These are phyloP conservation scores for Saturnispora hagleri DNA, from an alignment of 805 yeast species.

Conservation along the genomic window DNA sequence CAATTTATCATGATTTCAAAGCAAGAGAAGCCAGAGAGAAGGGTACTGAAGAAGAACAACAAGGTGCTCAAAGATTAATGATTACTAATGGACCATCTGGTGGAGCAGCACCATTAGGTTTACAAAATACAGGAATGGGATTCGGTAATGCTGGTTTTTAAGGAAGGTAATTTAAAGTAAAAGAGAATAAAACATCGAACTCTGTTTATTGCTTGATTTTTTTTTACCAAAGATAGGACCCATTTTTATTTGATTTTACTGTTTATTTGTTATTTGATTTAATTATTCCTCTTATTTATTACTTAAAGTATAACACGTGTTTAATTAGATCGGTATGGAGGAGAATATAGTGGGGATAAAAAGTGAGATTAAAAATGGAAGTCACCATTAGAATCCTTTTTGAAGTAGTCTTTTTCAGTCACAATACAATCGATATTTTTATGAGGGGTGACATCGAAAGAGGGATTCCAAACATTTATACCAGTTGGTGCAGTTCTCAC, in stretches of 20 bases:
- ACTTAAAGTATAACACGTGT: slow-evolving; percentile 3
- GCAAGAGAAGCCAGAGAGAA: slow-evolving; percentile 55
- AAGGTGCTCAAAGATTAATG: slow-evolving; percentile 60
- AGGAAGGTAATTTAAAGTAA: background rate
- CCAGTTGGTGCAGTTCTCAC: slow-evolving; percentile 81
- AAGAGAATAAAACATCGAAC: background rate
- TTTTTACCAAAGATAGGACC: background rate
- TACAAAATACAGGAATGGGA: slow-evolving; percentile 65
- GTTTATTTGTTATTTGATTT: slow-evolving; percentile 4
- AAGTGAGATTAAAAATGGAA: slow-evolving; percentile 27
- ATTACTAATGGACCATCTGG: slow-evolving; percentile 60
- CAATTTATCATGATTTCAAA: slow-evolving; percentile 60
- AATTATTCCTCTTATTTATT: slow-evolving; percentile 4
- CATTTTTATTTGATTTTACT: background rate
- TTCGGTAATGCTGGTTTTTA: slow-evolving; percentile 47
- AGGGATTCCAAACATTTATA: slow-evolving; percentile 89
- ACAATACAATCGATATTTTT: slow-evolving; percentile 78
- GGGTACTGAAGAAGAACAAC: slow-evolving; percentile 40
- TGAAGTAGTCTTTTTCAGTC: slow-evolving; percentile 62
- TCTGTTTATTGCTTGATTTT: background rate
- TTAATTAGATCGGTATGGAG: slow-evolving; percentile 3
- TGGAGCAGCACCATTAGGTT: slow-evolving; percentile 37
- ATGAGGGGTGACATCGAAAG: slow-evolving; percentile 89
- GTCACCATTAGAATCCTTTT: slow-evolving; percentile 41
- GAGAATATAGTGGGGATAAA: background rate